Evolutionary conservation across 495 filamentous ascomycete species (phyloP).

Genomic region (Penicillium paradoxum): DNA sequence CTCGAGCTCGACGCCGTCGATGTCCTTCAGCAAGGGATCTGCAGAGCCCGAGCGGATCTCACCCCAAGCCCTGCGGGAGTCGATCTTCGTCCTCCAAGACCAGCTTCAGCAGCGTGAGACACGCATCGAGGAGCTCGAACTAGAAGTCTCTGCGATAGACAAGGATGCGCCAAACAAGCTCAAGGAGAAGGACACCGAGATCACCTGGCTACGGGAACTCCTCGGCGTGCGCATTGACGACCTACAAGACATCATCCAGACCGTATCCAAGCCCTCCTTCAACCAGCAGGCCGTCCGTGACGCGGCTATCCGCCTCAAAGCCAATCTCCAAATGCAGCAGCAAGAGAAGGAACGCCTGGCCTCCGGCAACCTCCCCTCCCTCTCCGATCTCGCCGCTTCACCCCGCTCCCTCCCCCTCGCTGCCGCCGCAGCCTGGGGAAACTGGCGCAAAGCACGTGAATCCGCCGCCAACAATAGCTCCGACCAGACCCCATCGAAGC

Average conservation of each 20-base stretch:
- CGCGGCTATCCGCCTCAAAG: constrained; percentile 84
- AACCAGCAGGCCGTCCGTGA: constrained; percentile 75
- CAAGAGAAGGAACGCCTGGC: constrained; percentile 78
- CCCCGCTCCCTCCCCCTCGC: constrained; percentile 78
- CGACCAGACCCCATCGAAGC: constrained; percentile 62
- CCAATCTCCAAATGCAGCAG: constrained; percentile 95
- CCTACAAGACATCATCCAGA: constrained; percentile 82
- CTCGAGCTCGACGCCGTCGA: constrained; percentile 37
- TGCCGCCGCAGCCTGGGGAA: constrained; percentile 79
- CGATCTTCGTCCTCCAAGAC: constrained; percentile 91
- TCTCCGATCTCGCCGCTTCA: constrained; percentile 64
- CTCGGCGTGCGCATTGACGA: constrained; percentile 86
- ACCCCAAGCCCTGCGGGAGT: constrained; percentile 89
- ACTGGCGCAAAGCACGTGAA: constrained; percentile 65
- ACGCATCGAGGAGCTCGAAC: constrained; percentile 81
- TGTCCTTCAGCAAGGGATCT: constrained; percentile 41
- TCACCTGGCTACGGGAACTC: constrained; percentile 90
- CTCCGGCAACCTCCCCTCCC: constrained; percentile 47
- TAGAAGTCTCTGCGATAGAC: constrained; percentile 59
- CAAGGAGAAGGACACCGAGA: constrained; percentile 87
- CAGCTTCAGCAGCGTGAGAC: constrained; percentile 91
- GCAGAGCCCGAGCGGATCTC: constrained; percentile 78
- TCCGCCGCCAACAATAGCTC: constrained; percentile 34
- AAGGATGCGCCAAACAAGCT: constrained; percentile 72
- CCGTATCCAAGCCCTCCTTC: constrained; percentile 66